Conservation (phyloP, 2,329 filamentous ascomycete species). For the Salinomyces thailandicus region DNA sequence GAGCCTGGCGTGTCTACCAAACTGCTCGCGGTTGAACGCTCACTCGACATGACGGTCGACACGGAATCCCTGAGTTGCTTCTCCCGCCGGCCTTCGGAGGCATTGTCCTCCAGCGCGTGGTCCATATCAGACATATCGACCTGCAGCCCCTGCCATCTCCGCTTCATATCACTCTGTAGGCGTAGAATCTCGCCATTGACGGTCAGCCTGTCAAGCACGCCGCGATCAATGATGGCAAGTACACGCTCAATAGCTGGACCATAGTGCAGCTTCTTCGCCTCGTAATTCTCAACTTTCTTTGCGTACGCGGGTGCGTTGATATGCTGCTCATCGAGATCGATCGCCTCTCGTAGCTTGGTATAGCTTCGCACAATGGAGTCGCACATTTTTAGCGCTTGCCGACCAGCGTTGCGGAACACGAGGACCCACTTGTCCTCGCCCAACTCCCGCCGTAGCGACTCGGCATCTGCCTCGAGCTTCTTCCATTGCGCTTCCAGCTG, state of each 20-base stretch:
- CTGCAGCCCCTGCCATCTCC: slow-evolving; percentile 69
- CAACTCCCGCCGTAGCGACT: slow-evolving; percentile 77
- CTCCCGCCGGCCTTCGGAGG: slow-evolving; percentile 39
- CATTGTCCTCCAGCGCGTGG: slow-evolving; percentile 59
- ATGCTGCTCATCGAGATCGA: slow-evolving; percentile 64
- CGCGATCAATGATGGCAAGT: slow-evolving; percentile 83
- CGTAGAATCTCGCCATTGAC: slow-evolving; percentile 92
- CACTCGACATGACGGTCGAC: slow-evolving; percentile 80
- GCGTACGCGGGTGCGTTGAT: slow-evolving; percentile 58
- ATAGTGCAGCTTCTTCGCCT: slow-evolving; percentile 90
- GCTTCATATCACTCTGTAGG: slow-evolving; percentile 72
- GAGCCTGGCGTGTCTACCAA: slow-evolving; percentile 47
- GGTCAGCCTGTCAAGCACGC: slow-evolving; percentile 88
- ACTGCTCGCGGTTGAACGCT: slow-evolving; percentile 41
- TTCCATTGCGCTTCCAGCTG: slow-evolving; percentile 77
- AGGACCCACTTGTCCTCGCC: slow-evolving; percentile 94
- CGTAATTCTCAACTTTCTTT: slow-evolving; percentile 86
- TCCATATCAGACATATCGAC: slow-evolving; percentile 70
- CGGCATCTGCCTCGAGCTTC: slow-evolving; percentile 80
- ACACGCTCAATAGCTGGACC: slow-evolving; percentile 87
- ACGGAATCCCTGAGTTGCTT: slow-evolving; percentile 84
- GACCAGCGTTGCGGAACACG: slow-evolving; percentile 85
- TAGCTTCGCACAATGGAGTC: slow-evolving; percentile 87
- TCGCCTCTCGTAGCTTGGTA: slow-evolving; percentile 65
- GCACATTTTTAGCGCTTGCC: slow-evolving; percentile 92